Evolutionary conservation across 2,329 filamentous ascomycete genomes (phyloP).

Genomic region (Aspergillus sojae): DNA sequence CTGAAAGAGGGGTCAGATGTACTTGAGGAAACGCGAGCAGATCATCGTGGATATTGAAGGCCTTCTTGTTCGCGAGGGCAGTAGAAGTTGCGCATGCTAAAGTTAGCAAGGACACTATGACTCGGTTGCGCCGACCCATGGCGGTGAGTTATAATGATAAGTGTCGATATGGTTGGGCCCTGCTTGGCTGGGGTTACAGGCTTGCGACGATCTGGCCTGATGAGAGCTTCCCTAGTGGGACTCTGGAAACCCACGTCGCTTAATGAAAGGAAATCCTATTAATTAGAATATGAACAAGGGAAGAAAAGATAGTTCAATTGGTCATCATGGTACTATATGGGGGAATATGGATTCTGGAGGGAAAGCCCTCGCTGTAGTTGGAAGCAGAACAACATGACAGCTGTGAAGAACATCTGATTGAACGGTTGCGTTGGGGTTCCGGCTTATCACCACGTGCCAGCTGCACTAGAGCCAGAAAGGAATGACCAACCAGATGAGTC

Average conservation of each 20-base stretch:
- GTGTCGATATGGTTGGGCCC: not conserved
- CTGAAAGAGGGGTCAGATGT: slow-evolving; percentile 27
- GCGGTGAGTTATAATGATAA: not conserved
- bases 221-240: slow-evolving; percentile 4
- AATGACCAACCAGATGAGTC: not conserved
- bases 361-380: not conserved
- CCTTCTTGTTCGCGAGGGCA: slow-evolving; percentile 56
- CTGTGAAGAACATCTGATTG: slow-evolving; percentile 13
- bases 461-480: not conserved
- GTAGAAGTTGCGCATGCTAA: slow-evolving; percentile 34
- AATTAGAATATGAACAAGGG: not conserved
- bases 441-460: slow-evolving; percentile 24
- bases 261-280: not conserved
- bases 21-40: slow-evolving; percentile 85
- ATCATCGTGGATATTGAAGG: slow-evolving; percentile 87
- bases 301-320: not conserved
- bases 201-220: slow-evolving; percentile 12
- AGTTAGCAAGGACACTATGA: slow-evolving; percentile 33
- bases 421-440: not conserved
- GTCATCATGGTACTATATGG: not conserved
- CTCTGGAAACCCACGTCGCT: not conserved
- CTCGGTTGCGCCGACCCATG: slow-evolving; percentile 30
- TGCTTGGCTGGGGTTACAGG: not conserved
- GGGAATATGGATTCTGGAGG: not conserved
- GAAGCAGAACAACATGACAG: slow-evolving; percentile 15